Conservation (phyloP, 805 yeast genomes). For the Tetrapisispora arboricola region DNA sequence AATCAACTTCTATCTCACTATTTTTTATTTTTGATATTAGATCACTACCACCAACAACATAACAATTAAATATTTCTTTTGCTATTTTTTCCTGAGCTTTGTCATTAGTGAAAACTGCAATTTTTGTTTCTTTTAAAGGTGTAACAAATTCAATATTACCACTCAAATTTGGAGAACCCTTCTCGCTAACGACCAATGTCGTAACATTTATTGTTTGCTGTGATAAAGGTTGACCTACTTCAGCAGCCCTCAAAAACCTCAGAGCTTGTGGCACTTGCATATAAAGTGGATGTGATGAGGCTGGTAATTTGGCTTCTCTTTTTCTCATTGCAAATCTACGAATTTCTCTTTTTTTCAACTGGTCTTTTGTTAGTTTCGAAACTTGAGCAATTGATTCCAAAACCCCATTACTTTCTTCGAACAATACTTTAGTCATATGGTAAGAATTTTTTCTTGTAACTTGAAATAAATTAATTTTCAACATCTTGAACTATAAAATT, state of each 20-base stretch:
- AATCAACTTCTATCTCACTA: constrained; percentile 41
- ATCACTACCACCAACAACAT: constrained; percentile 61
- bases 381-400: constrained; percentile 5
- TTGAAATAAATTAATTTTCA: background rate
- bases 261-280: constrained; percentile 66
- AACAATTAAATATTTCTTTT: constrained; percentile 44
- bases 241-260: constrained; percentile 75
- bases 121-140: constrained; percentile 53
- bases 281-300: constrained; percentile 49
- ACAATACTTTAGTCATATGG: constrained; percentile 5
- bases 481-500: background rate
- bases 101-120: constrained; percentile 58
- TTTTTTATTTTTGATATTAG: constrained; percentile 51
- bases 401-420: constrained; percentile 8
- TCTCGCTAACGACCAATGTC: constrained; percentile 55
- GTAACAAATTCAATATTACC: constrained; percentile 69
- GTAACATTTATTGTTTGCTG: constrained; percentile 62
- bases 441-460: constrained; percentile 7
- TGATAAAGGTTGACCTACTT: constrained; percentile 72
- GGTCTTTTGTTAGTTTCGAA: constrained; percentile 22
- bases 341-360: constrained; percentile 28
- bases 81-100: constrained; percentile 45
- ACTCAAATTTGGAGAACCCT: constrained; percentile 63
- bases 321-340: constrained; percentile 31
- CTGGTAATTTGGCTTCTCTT: constrained; percentile 32